These are phyloP conservation scores for Plasmodium ovale DNA, from an alignment of 169 alveolate genomes.

Conservation along the genomic window DNA sequence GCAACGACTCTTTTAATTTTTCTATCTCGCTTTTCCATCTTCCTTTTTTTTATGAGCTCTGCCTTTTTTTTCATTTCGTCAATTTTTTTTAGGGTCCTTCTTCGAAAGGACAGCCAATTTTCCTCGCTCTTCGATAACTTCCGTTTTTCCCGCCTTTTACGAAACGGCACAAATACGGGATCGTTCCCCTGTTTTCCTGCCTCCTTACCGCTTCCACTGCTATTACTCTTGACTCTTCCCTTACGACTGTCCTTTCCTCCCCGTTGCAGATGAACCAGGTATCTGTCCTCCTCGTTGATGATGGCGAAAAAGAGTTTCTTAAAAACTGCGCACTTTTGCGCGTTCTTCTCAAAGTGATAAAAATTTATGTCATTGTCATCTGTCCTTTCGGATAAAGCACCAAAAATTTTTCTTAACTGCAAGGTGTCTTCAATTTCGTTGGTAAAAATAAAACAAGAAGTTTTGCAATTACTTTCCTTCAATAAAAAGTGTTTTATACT, in stretches of 20 bases:
- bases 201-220: neutral
- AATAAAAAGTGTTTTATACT: constrained; percentile 33
- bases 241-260: neutral
- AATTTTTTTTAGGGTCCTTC: constrained; percentile 68
- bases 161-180: constrained; percentile 8
- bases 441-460: constrained; percentile 27
- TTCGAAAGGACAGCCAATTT: constrained; percentile 67
- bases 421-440: constrained; percentile 42
- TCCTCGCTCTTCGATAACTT: constrained; percentile 44
- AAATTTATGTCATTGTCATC: constrained; percentile 5
- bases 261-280: constrained; percentile 18
- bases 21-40: constrained; percentile 54
- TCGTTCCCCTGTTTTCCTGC: neutral
- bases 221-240: neutral
- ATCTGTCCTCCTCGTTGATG: constrained; percentile 34
- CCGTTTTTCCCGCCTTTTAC: constrained; percentile 21
- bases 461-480: constrained; percentile 2
- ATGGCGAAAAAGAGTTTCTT: constrained; percentile 56
- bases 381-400: constrained; percentile 18
- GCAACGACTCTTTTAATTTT: constrained; percentile 43
- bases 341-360: constrained; percentile 15
- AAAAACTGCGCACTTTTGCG: constrained; percentile 11
- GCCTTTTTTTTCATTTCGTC: constrained; percentile 76
- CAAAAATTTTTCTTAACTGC: constrained; percentile 33
- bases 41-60: constrained; percentile 48